Evolutionary conservation across 2,329 filamentous ascomycete species (phyloP).

Genomic region (Eutypella sp.): DNA sequence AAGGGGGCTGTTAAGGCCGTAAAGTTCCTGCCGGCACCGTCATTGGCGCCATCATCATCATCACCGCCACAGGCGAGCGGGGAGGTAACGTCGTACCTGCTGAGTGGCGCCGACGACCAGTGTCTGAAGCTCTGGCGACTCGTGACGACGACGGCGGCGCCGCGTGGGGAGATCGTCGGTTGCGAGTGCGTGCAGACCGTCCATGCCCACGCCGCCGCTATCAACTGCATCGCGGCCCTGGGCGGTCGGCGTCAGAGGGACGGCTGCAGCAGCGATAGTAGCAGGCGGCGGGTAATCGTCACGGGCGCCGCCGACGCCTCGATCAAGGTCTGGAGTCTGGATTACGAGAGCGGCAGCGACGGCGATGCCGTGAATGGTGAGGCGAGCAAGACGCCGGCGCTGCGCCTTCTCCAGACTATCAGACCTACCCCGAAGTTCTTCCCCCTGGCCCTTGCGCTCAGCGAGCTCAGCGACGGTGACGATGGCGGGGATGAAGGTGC

Average conservation of each 20-base stretch:
- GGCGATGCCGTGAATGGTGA: neutral
- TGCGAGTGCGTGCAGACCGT: constrained; percentile 48
- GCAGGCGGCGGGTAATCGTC: constrained; percentile 46
- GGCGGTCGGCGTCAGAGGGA: no score
- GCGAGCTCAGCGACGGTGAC: constrained; percentile 46
- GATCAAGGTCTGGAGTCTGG: constrained; percentile 64
- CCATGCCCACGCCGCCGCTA: constrained; percentile 63
- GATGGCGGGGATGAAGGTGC: constrained; percentile 24
- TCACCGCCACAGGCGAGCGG: constrained; percentile 20
- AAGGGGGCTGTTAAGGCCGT: constrained; percentile 76
- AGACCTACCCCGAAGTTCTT: constrained; percentile 73
- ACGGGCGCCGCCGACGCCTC: constrained; percentile 80
- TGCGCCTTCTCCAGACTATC: constrained; percentile 64
- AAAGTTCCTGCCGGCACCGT: constrained; percentile 73
- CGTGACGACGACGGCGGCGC: no score
- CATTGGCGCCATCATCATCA: neutral
- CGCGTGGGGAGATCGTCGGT: no score
- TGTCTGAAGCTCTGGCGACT: constrained; percentile 66
- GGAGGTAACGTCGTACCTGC: constrained; percentile 50
- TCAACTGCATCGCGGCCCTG: constrained; percentile 62
- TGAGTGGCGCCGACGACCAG: constrained; percentile 80
- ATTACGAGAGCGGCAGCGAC: constrained; percentile 29
- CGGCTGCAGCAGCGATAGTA: neutral
- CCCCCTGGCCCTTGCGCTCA: constrained; percentile 70
- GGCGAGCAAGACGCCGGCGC: neutral